These are phyloP conservation scores for Daldinia decipiens DNA, from an alignment of 495 filamentous ascomycete genomes.

Conservation along the genomic window DNA sequence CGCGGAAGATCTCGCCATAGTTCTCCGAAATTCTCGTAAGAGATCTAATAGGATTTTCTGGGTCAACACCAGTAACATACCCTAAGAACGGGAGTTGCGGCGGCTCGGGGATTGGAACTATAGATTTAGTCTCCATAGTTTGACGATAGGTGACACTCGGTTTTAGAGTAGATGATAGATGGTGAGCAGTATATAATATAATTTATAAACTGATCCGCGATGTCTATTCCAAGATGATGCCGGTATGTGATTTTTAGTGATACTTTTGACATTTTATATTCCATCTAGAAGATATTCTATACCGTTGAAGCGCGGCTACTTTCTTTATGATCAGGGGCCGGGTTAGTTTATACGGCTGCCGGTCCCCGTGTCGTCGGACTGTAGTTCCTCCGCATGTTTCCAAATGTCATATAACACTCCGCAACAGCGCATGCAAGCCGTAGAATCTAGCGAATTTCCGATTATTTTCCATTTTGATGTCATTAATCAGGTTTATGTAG, in stretches of 20 bases:
- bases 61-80: conserved; percentile 45
- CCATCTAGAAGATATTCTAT: not conserved
- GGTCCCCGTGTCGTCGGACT: not conserved
- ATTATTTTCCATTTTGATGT: not conserved
- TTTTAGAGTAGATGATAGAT: not conserved
- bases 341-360: not conserved
- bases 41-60: conserved; percentile 37
- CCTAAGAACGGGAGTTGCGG: conserved; percentile 46
- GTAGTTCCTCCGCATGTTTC: not conserved
- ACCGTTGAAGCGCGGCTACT: not conserved
- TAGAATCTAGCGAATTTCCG: not conserved
- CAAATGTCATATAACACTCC: not conserved
- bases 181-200: not conserved
- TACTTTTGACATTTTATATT: not conserved
- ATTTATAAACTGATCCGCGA: not conserved
- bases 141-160: not conserved
- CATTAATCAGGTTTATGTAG: not conserved
- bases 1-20: conserved; percentile 44
- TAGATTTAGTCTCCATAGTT: conserved; percentile 11
- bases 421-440: not conserved
- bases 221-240: not conserved
- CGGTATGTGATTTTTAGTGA: not conserved
- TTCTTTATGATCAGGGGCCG: not conserved
- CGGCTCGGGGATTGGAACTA: conserved; percentile 46
- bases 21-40: conserved; percentile 36